Evolutionary conservation across 176 grass and related monocot genomes (phyloP).

Genomic region (Leersia perrieri): DNA sequence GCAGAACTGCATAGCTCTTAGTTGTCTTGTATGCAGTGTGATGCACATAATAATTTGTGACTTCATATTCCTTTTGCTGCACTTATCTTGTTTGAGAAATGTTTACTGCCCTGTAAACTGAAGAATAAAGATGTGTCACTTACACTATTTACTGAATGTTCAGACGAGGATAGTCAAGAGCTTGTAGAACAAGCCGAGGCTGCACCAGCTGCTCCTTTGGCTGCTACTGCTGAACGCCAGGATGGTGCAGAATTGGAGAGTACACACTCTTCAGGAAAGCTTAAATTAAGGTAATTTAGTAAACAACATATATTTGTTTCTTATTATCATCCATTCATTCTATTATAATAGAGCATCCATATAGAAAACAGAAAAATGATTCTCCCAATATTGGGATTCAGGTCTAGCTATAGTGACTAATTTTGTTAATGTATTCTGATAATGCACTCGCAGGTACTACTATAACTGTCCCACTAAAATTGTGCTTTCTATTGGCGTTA

Average conservation of each 20-base stretch:
- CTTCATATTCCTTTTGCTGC: neutral
- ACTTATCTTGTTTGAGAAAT: neutral
- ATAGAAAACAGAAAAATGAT: neutral
- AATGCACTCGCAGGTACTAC: constrained; percentile 37
- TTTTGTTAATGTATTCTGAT: neutral
- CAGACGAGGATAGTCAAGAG: constrained; percentile 35
- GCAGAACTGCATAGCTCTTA: neutral
- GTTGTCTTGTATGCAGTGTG: neutral
- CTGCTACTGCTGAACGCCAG: neutral
- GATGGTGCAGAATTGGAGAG: neutral
- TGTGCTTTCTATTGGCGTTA: constrained; percentile 54
- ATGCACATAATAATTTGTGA: neutral
- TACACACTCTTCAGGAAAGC: constrained; percentile 35
- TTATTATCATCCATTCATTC: neutral
- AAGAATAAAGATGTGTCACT: neutral
- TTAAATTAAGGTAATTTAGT: constrained; percentile 50
- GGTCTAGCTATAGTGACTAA: neutral
- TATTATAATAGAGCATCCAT: no score
- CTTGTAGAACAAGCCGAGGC: constrained; percentile 7
- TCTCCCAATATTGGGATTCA: neutral
- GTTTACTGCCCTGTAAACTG: neutral
- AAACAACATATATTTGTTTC: neutral
- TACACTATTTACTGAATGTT: neutral
- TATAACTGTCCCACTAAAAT: constrained; percentile 52
- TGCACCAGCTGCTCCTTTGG: neutral